A percentile compares a stretch with the other conserved stretches of the same genome.
Conservation (phyloP, 805 yeast genomes). For the Ogataea wickerhamii region DNA sequence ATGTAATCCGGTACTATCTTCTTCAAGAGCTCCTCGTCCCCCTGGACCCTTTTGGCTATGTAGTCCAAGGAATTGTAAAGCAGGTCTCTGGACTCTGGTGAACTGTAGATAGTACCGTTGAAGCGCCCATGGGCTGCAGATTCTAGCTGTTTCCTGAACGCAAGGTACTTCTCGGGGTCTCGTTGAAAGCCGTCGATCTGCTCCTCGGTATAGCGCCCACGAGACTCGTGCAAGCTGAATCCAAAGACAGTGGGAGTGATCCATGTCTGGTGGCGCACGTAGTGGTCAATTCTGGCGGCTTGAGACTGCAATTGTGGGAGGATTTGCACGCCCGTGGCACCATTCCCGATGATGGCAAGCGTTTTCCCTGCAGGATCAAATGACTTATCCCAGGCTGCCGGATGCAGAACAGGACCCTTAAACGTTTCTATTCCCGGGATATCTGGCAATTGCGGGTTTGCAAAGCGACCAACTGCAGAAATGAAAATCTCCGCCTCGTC, state of each 20-base stretch:
- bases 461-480: constrained; percentile 1
- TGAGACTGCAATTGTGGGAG: not conserved
- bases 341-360: constrained; percentile 1
- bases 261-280: constrained; percentile 1
- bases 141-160: not conserved
- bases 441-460: not conserved
- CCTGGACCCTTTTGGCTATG: not conserved
- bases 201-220: not conserved
- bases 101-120: not conserved
- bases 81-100: not conserved
- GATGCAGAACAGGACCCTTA: not conserved
- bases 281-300: constrained; percentile 1
- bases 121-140: constrained; percentile 1
- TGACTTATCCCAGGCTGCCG: constrained; percentile 1
- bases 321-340: constrained; percentile 1
- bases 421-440: not conserved
- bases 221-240: not conserved
- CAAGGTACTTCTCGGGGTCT: not conserved
- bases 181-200: not conserved
- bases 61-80: not conserved
- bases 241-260: constrained; percentile 2
- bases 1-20: constrained; percentile 1
- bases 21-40: not conserved
- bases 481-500: constrained; percentile 1
- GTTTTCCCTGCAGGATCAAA: constrained; percentile 1